phyloP scores from a whole-genome alignment of 2,329 filamentous ascomycete species.

The Nemania bipapillata region DNA sequence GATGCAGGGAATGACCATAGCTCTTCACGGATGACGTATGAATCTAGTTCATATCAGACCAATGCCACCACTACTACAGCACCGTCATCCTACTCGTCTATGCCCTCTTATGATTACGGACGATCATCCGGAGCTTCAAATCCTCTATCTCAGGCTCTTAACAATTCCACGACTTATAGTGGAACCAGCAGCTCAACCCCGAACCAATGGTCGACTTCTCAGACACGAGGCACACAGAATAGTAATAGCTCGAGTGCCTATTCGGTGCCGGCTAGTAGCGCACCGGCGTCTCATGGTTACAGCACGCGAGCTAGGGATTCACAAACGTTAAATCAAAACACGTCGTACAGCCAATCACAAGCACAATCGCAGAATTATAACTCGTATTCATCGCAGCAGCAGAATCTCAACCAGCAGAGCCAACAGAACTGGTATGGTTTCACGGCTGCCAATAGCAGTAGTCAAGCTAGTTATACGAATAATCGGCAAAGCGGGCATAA shows the following conservation, averaged over 20 bases:
- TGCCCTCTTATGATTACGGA: constrained; percentile 48
- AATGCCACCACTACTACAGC: constrained; percentile 39
- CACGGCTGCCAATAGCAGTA: constrained; percentile 41
- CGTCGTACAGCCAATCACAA: constrained; percentile 49
- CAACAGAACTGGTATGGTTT: constrained; percentile 54
- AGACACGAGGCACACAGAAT: constrained; percentile 39
- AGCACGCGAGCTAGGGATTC: constrained; percentile 45
- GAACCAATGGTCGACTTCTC: constrained; percentile 47
- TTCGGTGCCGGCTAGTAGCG: constrained; percentile 36
- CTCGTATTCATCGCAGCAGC: constrained; percentile 48
- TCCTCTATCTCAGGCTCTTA: constrained; percentile 46
- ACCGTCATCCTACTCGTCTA: constrained; percentile 44
- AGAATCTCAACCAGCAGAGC: constrained; percentile 41
- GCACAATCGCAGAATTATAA: constrained; percentile 47
- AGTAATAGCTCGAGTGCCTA: constrained; percentile 40
- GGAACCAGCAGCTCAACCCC: constrained; percentile 33
- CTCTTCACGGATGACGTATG: constrained; percentile 46
- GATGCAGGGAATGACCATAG: constrained; percentile 40
- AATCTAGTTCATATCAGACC: constrained; percentile 46
- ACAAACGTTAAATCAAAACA: constrained; percentile 42
- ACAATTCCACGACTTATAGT: constrained; percentile 39
- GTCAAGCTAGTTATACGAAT: constrained; percentile 40
- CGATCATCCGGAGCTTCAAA: constrained; percentile 41
- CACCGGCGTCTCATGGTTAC: constrained; percentile 43
- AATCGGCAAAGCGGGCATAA: constrained; percentile 43